Evolutionary conservation across 495 filamentous ascomycete genomes (phyloP), one percentile per base, ranked within the genome.

Genomic region (Penicillium argentinense): DNA sequence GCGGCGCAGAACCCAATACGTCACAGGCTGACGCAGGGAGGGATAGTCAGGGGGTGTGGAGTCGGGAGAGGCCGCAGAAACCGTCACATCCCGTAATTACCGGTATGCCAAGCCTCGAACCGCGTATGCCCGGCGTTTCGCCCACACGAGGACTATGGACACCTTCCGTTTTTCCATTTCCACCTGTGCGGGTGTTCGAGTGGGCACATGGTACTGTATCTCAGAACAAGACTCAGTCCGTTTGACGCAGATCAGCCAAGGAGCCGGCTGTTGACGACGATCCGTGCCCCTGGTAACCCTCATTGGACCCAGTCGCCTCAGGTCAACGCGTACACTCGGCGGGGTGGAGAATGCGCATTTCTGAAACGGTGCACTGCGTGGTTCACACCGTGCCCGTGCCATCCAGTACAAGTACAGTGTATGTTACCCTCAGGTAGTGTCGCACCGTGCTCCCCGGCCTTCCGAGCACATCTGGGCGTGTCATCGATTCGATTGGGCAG

Each of bases 11-110:
- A 18, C 28, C 17, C 14, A 44, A 41, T 45, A 64, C 61, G 61
- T 64, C 61, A 64, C 53, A 33, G 50, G 55, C 55, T 62, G 56
- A 62, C 61, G 61, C 56, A 56, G 54, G 46, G 32, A 50, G 45
- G 39, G 55, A 62, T 60, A 53, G 53, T 64, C 58, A 62, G 60
- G 57, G 57, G 57, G 44, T 34, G 53, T 45, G 48, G 39, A 48
- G 42, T 17, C 3, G 12, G 36, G 18, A 25, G 42, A n/a, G n/a
- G n/a, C n/a, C n/a, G n/a, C n/a, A n/a, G n/a, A n/a, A n/a, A n/a
- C n/a, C n/a, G n/a, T n/a, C n/a, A n/a, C n/a, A n/a, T 19, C 12
- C 33, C 21, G 47, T 50, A 51, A 51, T 39, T 45, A 51, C 36
- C 44, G 18, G 36, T 26, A 32, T 42, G 49, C 53, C 53, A 56